Conservation (phyloP, 2,329 filamentous ascomycete genomes). For the Colletotrichum magnum region DNA sequence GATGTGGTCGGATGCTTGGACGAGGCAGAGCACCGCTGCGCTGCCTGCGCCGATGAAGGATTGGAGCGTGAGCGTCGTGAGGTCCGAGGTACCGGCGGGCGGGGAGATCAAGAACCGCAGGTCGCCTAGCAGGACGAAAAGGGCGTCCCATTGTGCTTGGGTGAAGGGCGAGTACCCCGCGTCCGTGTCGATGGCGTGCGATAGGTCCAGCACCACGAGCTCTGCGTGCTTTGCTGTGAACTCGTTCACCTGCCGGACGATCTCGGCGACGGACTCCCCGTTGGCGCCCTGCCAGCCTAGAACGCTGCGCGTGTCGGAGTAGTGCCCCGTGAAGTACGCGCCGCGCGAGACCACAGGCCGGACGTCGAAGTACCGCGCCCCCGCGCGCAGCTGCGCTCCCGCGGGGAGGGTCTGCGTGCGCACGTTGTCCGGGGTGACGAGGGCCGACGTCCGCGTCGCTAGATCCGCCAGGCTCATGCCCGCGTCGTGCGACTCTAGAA, state of each 20-base stretch:
- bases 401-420: conserved; percentile 7
- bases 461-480: not conserved
- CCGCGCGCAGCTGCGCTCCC: not conserved
- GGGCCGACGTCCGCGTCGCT: not conserved
- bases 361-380: conserved; percentile 10
- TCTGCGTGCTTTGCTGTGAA: conserved; percentile 11
- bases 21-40: not conserved
- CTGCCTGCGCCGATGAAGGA: not conserved
- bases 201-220: conserved; percentile 4
- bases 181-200: conserved; percentile 7
- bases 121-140: not conserved
- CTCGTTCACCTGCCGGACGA: not conserved
- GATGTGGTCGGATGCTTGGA: conserved; percentile 6
- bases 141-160: not conserved
- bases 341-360: conserved; percentile 9
- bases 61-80: not conserved
- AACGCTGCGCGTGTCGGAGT: not conserved
- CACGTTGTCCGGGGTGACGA: conserved; percentile 9
- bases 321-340: conserved; percentile 4
- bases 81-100: not conserved
- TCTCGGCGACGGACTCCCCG: conserved; percentile 2
- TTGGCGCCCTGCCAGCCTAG: conserved; percentile 18
- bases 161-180: not conserved
- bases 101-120: not conserved
- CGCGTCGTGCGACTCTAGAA: conserved; percentile 1